Conservation (phyloP, 2,329 filamentous ascomycete species). For the Microcyclospora pomicola region DNA sequence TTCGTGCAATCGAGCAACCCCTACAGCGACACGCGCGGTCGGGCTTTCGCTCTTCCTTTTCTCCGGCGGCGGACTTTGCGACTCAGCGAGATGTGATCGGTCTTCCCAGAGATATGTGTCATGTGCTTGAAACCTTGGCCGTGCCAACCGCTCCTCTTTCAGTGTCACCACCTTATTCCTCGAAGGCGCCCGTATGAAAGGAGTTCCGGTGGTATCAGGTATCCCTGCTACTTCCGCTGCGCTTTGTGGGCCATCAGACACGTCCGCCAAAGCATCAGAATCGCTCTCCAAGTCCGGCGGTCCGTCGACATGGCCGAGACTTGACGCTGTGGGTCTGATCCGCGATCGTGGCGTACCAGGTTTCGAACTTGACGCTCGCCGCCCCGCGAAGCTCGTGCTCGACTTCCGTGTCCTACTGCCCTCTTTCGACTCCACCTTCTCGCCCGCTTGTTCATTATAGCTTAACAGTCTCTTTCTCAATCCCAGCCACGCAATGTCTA, state of each 20-base stretch:
- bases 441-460: constrained; percentile 21
- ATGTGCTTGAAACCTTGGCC: constrained; percentile 25
- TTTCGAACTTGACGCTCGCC: constrained; percentile 9
- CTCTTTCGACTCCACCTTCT: constrained; percentile 13
- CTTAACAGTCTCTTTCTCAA: constrained; percentile 21
- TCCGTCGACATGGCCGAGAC: constrained; percentile 14
- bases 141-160: constrained; percentile 2
- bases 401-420: constrained; percentile 10
- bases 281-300: constrained; percentile 6
- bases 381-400: constrained; percentile 6
- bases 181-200: constrained; percentile 38
- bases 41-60: constrained; percentile 21
- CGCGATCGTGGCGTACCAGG: constrained; percentile 4
- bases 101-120: constrained; percentile 39
- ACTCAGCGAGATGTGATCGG: constrained; percentile 17
- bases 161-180: constrained; percentile 21
- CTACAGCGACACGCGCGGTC: constrained; percentile 59
- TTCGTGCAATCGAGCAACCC: constrained; percentile 76
- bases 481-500: constrained; percentile 25
- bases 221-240: constrained; percentile 4
- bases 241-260: background rate
- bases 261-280: constrained; percentile 2
- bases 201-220: constrained; percentile 31
- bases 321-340: constrained; percentile 7
- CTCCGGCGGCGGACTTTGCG: constrained; percentile 13